Conservation (phyloP, 176 grass and related monocot genomes). For the Otatea glauca region DNA sequence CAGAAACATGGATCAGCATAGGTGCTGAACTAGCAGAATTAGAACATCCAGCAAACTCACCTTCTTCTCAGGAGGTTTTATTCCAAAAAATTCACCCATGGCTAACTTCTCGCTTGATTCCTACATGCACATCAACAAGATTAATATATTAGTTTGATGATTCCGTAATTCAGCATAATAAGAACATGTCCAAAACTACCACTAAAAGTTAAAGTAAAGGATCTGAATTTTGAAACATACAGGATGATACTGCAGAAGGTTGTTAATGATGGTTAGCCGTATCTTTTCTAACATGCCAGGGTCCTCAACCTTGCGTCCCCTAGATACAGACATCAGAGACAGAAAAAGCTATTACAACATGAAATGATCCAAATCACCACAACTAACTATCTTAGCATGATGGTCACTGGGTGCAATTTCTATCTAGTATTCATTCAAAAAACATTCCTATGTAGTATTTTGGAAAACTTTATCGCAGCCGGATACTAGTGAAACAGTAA, state of each 20-base stretch:
- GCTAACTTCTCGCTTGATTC: slow-evolving; percentile 97
- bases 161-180: slow-evolving; percentile 13
- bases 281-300: slow-evolving; percentile 93
- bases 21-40: slow-evolving; percentile 33
- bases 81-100: slow-evolving; percentile 96
- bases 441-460: slow-evolving; percentile 1
- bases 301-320: slow-evolving; percentile 93
- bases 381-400: not conserved
- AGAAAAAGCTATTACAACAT: slow-evolving; percentile 14
- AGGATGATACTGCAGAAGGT: slow-evolving; percentile 95
- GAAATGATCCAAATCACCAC: slow-evolving; percentile 9
- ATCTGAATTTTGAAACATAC: slow-evolving; percentile 57
- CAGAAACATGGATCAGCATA: slow-evolving; percentile 12
- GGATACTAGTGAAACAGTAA: slow-evolving; percentile 11
- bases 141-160: slow-evolving; percentile 27
- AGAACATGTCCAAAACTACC: slow-evolving; percentile 2
- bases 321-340: slow-evolving; percentile 42
- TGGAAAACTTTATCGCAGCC: not conserved
- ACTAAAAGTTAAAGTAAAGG: slow-evolving; percentile 23
- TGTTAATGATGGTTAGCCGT: slow-evolving; percentile 94
- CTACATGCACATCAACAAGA: slow-evolving; percentile 45
- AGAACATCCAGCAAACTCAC: slow-evolving; percentile 45
- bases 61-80: slow-evolving; percentile 91
- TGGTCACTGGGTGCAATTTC: not conserved
- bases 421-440: not conserved